Evolutionary conservation across 169 alveolate species (phyloP).

Genomic region (Plasmodium reichenowi): DNA sequence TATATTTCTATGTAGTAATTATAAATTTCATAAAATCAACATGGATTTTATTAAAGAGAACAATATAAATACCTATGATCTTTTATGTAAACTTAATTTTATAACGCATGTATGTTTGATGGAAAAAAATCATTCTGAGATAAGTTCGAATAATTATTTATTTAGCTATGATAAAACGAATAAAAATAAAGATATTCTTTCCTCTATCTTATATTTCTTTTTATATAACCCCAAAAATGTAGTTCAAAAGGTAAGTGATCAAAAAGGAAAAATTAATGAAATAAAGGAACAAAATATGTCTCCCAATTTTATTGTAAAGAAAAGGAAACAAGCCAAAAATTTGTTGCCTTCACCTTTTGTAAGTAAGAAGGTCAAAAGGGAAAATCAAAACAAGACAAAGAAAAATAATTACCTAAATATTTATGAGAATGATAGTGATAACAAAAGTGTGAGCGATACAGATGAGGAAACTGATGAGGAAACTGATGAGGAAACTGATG

Average conservation of each 20-base stretch:
- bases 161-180: constrained; percentile 30
- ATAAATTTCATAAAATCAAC: constrained; percentile 36
- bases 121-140: constrained; percentile 31
- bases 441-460: constrained; percentile 7
- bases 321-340: not conserved
- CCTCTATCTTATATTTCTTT: constrained; percentile 55
- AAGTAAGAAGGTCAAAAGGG: not conserved
- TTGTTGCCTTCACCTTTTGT: not conserved
- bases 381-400: not conserved
- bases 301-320: not conserved
- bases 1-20: constrained; percentile 43
- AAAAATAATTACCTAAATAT: not conserved
- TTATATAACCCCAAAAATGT: constrained; percentile 24
- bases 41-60: constrained; percentile 44
- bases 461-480: constrained; percentile 8
- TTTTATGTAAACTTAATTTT: constrained; percentile 57
- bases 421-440: constrained; percentile 53
- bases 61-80: constrained; percentile 17
- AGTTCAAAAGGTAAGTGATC: not conserved
- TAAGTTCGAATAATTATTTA: constrained; percentile 40
- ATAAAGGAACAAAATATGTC: not conserved
- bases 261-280: not conserved
- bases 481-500: not conserved
- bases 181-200: constrained; percentile 32
- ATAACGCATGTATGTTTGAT: constrained; percentile 47